phyloP scores from a whole-genome alignment of 208 protist species.

The Endotrypanum monterogeii region DNA sequence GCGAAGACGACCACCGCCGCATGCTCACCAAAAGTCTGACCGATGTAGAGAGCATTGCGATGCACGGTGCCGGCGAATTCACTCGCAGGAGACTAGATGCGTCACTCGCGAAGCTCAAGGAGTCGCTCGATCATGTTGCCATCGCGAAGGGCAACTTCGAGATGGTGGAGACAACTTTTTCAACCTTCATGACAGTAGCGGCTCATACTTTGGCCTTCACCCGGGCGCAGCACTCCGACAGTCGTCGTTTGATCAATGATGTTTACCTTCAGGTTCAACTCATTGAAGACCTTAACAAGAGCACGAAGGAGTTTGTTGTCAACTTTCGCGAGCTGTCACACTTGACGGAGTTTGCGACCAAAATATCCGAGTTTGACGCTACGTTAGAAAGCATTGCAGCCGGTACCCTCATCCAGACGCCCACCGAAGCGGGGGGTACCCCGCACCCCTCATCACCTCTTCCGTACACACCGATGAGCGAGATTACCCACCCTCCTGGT shows the following conservation, averaged over 20 bases:
- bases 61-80: slow-evolving; percentile 72
- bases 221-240: slow-evolving; percentile 33
- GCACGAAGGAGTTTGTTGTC: slow-evolving; percentile 83
- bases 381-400: slow-evolving; percentile 73
- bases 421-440: slow-evolving; percentile 9
- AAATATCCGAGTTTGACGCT: slow-evolving; percentile 79
- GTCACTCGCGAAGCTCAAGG: slow-evolving; percentile 63
- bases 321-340: slow-evolving; percentile 90
- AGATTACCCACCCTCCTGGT: slow-evolving; percentile 7
- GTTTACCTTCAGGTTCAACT: slow-evolving; percentile 80
- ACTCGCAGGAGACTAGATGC: slow-evolving; percentile 57
- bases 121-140: slow-evolving; percentile 74
- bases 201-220: slow-evolving; percentile 66
- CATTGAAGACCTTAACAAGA: slow-evolving; percentile 80
- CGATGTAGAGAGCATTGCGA: slow-evolving; percentile 85
- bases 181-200: slow-evolving; percentile 57
- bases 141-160: slow-evolving; percentile 80
- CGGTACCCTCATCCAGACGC: slow-evolving; percentile 44
- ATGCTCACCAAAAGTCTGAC: slow-evolving; percentile 71
- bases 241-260: slow-evolving; percentile 52
- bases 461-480: slow-evolving; percentile 45
- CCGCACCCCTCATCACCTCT: slow-evolving; percentile 17
- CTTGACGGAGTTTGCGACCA: slow-evolving; percentile 75
- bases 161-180: slow-evolving; percentile 70
- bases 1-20: slow-evolving; percentile 80